Conservation (phyloP, 2,329 filamentous ascomycete species). For the Aspergillus novofumigatus region DNA sequence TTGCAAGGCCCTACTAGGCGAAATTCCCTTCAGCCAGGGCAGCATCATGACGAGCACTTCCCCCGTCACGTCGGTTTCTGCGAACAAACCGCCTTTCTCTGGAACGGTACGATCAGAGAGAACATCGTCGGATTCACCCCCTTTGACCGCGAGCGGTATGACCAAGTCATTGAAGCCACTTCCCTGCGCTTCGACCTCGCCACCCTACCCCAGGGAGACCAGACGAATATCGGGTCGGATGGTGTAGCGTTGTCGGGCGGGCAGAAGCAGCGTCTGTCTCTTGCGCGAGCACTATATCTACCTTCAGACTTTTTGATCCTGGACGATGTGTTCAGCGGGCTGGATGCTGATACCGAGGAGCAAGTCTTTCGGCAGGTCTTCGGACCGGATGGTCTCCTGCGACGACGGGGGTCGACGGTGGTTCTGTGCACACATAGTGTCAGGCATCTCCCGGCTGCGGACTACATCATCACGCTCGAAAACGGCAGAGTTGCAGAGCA, state of each 20-base stretch:
- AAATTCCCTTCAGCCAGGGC: conserved; percentile 27
- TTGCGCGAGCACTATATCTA: conserved; percentile 48
- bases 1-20: conserved; percentile 30
- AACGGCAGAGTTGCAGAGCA: conserved; percentile 17
- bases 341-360: conserved; percentile 6
- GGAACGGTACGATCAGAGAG: conserved; percentile 13
- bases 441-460: conserved; percentile 33
- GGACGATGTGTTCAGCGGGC: conserved; percentile 46
- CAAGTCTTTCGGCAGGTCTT: conserved; percentile 4
- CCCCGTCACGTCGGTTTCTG: conserved; percentile 12
- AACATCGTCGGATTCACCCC: conserved; percentile 15
- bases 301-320: conserved; percentile 39
- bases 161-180: conserved; percentile 17
- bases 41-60: background rate
- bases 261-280: conserved; percentile 27
- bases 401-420: background rate
- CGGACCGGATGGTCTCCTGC: background rate
- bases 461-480: conserved; percentile 39
- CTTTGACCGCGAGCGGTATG: conserved; percentile 14
- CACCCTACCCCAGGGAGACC: conserved; percentile 16
- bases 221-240: conserved; percentile 19
- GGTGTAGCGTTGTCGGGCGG: conserved; percentile 17
- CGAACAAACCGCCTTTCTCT: conserved; percentile 16
- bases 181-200: conserved; percentile 18
- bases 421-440: conserved; percentile 43